Evolutionary conservation across 305 asterid species (phyloP).

Genomic region (Fraxinus nigra): DNA sequence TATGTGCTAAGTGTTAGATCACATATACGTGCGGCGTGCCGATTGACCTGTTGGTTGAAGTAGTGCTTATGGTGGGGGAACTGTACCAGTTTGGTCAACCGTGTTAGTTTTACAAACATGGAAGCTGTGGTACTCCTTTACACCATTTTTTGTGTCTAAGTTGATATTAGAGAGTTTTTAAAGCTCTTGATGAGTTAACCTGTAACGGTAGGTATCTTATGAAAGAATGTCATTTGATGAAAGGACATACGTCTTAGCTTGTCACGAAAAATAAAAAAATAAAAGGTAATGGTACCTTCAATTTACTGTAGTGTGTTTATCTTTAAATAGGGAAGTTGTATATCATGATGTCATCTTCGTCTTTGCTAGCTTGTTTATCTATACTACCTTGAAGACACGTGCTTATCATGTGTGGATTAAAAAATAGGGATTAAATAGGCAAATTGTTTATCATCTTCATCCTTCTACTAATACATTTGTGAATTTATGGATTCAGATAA

Average conservation of each 20-base stretch:
- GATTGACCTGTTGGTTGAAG: not conserved
- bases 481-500: constrained; percentile 44
- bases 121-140: not conserved
- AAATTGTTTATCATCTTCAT: not conserved
- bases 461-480: constrained; percentile 19
- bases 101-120: not conserved
- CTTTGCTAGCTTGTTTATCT: not conserved
- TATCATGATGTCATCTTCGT: not conserved
- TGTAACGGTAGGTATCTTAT: not conserved
- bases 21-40: not conserved
- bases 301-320: not conserved
- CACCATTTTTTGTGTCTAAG: not conserved
- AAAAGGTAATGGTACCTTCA: not conserved
- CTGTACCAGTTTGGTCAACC: not conserved
- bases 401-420: not conserved
- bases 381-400: not conserved
- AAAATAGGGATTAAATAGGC: not conserved
- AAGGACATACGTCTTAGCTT: not conserved
- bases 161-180: not conserved
- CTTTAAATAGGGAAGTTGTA: not conserved
- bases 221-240: not conserved
- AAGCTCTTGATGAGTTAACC: not conserved
- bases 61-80: not conserved
- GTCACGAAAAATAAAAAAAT: not conserved
- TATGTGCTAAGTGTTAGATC: not conserved